Conservation (phyloP, 2,329 filamentous ascomycete genomes). For the Hypomyces rosellus region DNA sequence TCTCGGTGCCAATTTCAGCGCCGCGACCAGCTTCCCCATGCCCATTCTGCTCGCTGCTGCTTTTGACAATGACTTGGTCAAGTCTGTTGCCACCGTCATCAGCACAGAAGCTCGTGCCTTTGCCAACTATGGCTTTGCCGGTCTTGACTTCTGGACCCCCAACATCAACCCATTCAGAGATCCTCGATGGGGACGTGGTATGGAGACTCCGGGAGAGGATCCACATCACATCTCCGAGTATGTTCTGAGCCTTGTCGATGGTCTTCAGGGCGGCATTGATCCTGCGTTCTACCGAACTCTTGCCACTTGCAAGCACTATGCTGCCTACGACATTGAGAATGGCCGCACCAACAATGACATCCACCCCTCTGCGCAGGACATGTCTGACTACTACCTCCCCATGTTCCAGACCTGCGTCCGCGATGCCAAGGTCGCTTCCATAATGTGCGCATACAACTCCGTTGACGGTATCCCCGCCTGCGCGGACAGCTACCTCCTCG, state of each 20-base stretch:
- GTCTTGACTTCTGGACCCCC: slow-evolving; percentile 57
- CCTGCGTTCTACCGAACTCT: slow-evolving; percentile 32
- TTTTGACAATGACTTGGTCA: slow-evolving; percentile 57
- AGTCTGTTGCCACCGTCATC: slow-evolving; percentile 48
- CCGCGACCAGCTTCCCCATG: slow-evolving; percentile 59
- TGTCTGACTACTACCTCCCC: slow-evolving; percentile 62
- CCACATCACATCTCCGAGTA: slow-evolving; percentile 44
- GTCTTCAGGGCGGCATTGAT: slow-evolving; percentile 37
- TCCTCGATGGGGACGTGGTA: slow-evolving; percentile 56
- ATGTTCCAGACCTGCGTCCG: slow-evolving; percentile 58
- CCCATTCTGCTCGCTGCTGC: slow-evolving; percentile 57
- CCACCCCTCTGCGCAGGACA: slow-evolving; percentile 52
- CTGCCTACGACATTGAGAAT: slow-evolving; percentile 50
- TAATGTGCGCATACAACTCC: slow-evolving; percentile 59
- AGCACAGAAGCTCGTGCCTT: slow-evolving; percentile 59
- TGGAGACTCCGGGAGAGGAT: slow-evolving; percentile 56
- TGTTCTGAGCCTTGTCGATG: slow-evolving; percentile 45
- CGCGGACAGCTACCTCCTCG: slow-evolving; percentile 54
- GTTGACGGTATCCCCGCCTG: slow-evolving; percentile 62
- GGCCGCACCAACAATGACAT: slow-evolving; percentile 51
- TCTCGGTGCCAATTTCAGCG: slow-evolving; percentile 37
- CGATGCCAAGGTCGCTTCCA: slow-evolving; percentile 49
- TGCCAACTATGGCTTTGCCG: slow-evolving; percentile 51
- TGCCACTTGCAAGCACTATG: slow-evolving; percentile 55
- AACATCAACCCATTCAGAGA: slow-evolving; percentile 62